These are phyloP conservation scores for Panellus pusillus DNA, from an alignment of 768 basidiomycete species.

Conservation along the genomic window DNA sequence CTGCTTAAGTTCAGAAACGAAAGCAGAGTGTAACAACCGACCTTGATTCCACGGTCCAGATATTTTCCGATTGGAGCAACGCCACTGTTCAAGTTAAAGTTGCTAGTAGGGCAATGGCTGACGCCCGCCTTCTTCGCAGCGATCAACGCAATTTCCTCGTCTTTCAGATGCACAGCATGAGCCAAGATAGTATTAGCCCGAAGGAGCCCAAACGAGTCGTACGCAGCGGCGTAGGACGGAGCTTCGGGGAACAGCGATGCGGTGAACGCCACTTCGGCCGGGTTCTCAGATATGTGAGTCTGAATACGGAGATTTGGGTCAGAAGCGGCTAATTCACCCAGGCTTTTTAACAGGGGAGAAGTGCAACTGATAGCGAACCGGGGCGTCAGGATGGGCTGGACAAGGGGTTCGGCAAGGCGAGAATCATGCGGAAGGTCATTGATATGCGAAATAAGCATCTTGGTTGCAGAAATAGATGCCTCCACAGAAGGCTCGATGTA, in stretches of 20 bases:
- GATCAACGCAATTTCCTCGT: conserved; percentile 73
- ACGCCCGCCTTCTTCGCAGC: conserved; percentile 67
- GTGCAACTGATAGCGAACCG: conserved; percentile 96
- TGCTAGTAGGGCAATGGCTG: conserved; percentile 93
- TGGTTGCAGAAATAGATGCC: conserved; percentile 62
- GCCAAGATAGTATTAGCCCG: conserved; percentile 81
- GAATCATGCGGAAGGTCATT: conserved; percentile 45
- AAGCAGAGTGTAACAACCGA: conserved; percentile 29
- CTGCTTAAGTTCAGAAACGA: not conserved
- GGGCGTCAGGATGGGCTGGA: conserved; percentile 90
- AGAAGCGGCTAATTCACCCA: conserved; percentile 61
- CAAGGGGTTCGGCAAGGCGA: conserved; percentile 49
- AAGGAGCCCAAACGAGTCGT: conserved; percentile 77
- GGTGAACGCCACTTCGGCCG: conserved; percentile 66
- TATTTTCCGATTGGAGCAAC: conserved; percentile 76
- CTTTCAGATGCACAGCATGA: conserved; percentile 80
- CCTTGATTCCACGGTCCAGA: conserved; percentile 87
- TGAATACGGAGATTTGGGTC: conserved; percentile 76
- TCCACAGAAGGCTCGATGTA: conserved; percentile 67
- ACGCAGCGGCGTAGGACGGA: conserved; percentile 74
- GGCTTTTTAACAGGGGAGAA: conserved; percentile 55
- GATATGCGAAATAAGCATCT: conserved; percentile 68
- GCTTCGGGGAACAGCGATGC: conserved; percentile 64
- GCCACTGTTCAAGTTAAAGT: conserved; percentile 88
- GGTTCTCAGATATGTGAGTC: conserved; percentile 91